Conservation (phyloP, 1,284 basidiomycete genomes). For the Gomphus bonarii region DNA sequence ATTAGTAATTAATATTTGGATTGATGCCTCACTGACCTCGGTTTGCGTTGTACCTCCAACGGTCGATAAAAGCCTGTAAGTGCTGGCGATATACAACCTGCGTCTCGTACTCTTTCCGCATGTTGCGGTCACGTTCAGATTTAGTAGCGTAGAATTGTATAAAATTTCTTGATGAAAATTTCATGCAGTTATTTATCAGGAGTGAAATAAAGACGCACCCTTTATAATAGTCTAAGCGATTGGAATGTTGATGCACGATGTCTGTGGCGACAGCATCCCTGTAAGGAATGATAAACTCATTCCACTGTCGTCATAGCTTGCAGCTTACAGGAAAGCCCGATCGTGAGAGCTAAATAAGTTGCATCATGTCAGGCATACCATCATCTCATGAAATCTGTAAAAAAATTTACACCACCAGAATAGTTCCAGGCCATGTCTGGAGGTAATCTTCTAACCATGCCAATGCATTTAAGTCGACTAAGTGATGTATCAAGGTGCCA, state of each 20-base stretch:
- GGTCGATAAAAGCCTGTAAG: slow-evolving; percentile 94
- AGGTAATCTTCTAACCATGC: slow-evolving; percentile 94
- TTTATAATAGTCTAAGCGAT: slow-evolving; percentile 89
- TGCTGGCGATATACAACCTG: slow-evolving; percentile 93
- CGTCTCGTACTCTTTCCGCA: slow-evolving; percentile 90
- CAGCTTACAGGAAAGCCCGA: slow-evolving; percentile 83
- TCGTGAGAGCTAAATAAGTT: slow-evolving; percentile 73
- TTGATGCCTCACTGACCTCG: slow-evolving; percentile 37
- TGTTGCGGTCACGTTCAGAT: slow-evolving; percentile 85
- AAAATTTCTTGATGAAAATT: slow-evolving; percentile 74
- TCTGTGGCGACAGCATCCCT: slow-evolving; percentile 92
- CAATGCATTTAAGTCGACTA: slow-evolving; percentile 73
- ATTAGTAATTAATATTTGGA: background rate
- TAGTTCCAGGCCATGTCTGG: slow-evolving; percentile 90
- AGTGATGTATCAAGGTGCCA: slow-evolving; percentile 1
- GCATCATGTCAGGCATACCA: slow-evolving; percentile 8
- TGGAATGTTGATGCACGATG: slow-evolving; percentile 95
- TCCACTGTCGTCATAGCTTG: background rate
- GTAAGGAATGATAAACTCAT: slow-evolving; percentile 4
- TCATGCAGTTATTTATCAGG: background rate
- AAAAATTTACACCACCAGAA: slow-evolving; percentile 78
- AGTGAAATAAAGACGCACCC: slow-evolving; percentile 35
- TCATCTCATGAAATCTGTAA: background rate
- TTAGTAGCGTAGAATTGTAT: slow-evolving; percentile 99
- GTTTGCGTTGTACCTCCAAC: slow-evolving; percentile 94